Conservation (phyloP, 495 filamentous ascomycete genomes). For the Letharia lupina region DNA sequence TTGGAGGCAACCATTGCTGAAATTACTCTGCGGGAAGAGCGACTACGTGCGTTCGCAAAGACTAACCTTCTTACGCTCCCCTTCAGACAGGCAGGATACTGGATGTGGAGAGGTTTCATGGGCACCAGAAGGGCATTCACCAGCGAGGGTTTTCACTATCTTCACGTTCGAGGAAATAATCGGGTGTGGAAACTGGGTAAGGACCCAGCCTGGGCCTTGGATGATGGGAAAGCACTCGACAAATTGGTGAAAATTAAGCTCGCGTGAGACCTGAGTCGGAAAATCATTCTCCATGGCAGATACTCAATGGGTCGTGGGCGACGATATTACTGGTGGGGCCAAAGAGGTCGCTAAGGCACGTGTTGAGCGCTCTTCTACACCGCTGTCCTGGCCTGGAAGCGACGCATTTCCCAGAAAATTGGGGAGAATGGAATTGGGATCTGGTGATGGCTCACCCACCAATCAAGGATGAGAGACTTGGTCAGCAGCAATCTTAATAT, state of each 20-base stretch:
- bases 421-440: background rate
- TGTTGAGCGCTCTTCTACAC: background rate
- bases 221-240: conserved; percentile 25
- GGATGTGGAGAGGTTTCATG: conserved; percentile 33
- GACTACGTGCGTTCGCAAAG: conserved; percentile 16
- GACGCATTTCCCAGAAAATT: background rate
- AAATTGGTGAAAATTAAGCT: conserved; percentile 21
- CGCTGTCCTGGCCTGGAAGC: background rate
- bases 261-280: conserved; percentile 4
- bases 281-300: background rate
- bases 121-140: conserved; percentile 39
- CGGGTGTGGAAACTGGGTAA: conserved; percentile 23
- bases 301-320: background rate
- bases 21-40: conserved; percentile 9
- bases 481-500: background rate
- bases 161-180: conserved; percentile 36
- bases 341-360: background rate
- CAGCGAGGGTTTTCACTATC: conserved; percentile 39
- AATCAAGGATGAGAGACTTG: background rate
- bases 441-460: background rate
- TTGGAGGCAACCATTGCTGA: conserved; percentile 16
- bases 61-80: conserved; percentile 36
- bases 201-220: conserved; percentile 22
- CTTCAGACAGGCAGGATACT: conserved; percentile 30
- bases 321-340: background rate